phyloP scores from a whole-genome alignment of 768 basidiomycete genomes.

The Hypholoma sublateritium region DNA sequence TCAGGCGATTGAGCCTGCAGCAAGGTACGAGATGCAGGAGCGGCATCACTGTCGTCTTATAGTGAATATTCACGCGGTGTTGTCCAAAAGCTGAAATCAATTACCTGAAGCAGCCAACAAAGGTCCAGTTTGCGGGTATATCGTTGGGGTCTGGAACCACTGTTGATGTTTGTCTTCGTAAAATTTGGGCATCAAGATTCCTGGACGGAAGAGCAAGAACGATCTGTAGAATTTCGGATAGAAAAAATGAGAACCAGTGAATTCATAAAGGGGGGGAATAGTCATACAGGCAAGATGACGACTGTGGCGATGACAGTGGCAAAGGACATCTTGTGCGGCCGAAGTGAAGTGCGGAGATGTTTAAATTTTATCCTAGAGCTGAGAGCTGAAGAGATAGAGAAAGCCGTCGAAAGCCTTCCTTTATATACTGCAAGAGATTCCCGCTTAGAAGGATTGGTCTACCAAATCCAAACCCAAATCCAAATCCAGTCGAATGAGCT shows the following conservation, averaged over 20 bases:
- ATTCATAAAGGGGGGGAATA: background rate
- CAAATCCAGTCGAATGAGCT: background rate
- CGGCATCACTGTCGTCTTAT: constrained; percentile 11
- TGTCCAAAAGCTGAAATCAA: background rate
- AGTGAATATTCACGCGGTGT: background rate
- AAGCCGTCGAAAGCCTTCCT: background rate
- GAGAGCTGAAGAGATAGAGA: background rate
- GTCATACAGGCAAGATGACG: background rate
- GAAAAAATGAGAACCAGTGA: background rate
- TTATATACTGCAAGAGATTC: background rate
- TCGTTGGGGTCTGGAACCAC: constrained; percentile 3
- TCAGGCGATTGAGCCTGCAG: constrained; percentile 11
- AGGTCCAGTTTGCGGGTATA: constrained; percentile 10
- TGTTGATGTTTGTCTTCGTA: background rate
- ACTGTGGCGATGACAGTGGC: background rate
- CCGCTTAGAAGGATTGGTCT: background rate
- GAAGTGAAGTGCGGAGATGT: background rate
- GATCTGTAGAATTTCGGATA: background rate
- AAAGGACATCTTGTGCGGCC: background rate
- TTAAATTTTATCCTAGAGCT: background rate
- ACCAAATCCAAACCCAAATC: background rate
- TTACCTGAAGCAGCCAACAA: constrained; percentile 15
- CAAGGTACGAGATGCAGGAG: constrained; percentile 14
- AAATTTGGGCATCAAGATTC: background rate
- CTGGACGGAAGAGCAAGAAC: background rate